Percentiles rank a stretch among this genome's conserved stretches.
Conservation (phyloP, 805 yeast genomes). For the Saccharomyces jurei region DNA sequence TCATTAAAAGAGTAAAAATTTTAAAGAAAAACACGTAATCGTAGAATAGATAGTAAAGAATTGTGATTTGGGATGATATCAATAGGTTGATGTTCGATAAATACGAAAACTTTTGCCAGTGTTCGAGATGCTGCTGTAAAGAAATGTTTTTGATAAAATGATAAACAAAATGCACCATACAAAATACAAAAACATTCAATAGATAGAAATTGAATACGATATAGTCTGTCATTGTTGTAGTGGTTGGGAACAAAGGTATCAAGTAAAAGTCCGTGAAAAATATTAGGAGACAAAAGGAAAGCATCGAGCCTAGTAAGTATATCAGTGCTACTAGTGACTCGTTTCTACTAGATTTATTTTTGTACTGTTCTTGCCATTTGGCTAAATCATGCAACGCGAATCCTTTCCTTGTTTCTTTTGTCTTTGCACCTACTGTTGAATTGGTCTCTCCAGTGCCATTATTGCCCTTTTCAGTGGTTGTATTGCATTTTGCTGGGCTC, state of each 20-base stretch:
- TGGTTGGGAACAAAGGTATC: slow-evolving; percentile 21
- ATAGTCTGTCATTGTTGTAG: slow-evolving; percentile 35
- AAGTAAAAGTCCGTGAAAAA: slow-evolving; percentile 20
- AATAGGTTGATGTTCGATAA: slow-evolving; percentile 59
- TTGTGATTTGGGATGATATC: slow-evolving; percentile 46
- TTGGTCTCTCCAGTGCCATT: not conserved
- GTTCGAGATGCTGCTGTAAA: slow-evolving; percentile 32
- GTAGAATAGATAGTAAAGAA: slow-evolving; percentile 36
- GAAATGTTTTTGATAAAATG: slow-evolving; percentile 60
- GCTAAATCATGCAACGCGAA: slow-evolving; percentile 4
- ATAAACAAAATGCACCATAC: slow-evolving; percentile 51
- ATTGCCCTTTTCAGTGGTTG: not conserved
- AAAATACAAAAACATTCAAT: slow-evolving; percentile 45
- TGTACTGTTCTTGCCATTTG: slow-evolving; percentile 3
- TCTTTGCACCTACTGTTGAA: not conserved
- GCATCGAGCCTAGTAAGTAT: not conserved
- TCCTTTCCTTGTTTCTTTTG: not conserved
- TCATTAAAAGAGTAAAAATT: slow-evolving; percentile 32
- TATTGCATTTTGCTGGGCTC: slow-evolving; percentile 4
- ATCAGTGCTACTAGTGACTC: slow-evolving; percentile 4
- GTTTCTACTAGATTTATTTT: slow-evolving; percentile 1
- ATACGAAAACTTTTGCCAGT: slow-evolving; percentile 61
- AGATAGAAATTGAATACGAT: slow-evolving; percentile 44
- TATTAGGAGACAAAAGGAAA: slow-evolving; percentile 10
- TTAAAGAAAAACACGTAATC: slow-evolving; percentile 29